Base-by-base conservation (phyloP, 1,139 yeast species). In the Hanseniaspora gamundiae region DNA sequence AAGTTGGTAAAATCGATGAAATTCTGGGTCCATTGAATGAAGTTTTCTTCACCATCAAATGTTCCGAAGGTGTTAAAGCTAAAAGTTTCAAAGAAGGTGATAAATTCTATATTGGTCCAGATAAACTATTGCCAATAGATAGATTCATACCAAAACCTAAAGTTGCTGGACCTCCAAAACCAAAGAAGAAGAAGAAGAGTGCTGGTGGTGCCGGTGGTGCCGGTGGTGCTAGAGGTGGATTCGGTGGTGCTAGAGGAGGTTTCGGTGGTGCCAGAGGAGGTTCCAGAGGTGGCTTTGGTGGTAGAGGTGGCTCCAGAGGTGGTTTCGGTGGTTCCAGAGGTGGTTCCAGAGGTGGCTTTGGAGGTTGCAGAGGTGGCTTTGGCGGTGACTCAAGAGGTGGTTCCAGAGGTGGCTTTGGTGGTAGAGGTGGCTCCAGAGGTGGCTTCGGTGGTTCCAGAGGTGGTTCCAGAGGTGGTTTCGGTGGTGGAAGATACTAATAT, bases 1-100 rank as follows among this genome's bases (percentile, higher is more conserved):
- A 84, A 61, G 80, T 93, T 45, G 99, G 99, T 57, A 93, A 93
- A 67, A 95, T 93, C 47, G 99, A 93, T 64, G 99, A 93, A 71
- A 91, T 93, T 53, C 73, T 93, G 57, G 99, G 99, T 44, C 97
- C 98, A 45, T 70, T 93, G 62, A 91, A 91, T 64, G 98, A 93
- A 67, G 97, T 91, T 17, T 88, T 75, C 64, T 93, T 93, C 76
- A 93, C 98, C 42, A 79, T 93, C 56, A 91, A 93, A 69, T 91
- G 96, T 48, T 72, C 83, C 44, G 98, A 93, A 61, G 99, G 99
- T 59, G 93, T 91, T 46, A 91, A 84, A 65, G 95, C 97, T 45
- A 69, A 76, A 40, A 84, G 95, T 43, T 93, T 91, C 74, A 86
- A 85, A 67, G 82, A 77, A 45, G 98, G 98, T 55, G 98, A 93